Base-by-base conservation (phyloP, 2,329 filamentous ascomycete genomes). In the Colletotrichum sojae region DNA sequence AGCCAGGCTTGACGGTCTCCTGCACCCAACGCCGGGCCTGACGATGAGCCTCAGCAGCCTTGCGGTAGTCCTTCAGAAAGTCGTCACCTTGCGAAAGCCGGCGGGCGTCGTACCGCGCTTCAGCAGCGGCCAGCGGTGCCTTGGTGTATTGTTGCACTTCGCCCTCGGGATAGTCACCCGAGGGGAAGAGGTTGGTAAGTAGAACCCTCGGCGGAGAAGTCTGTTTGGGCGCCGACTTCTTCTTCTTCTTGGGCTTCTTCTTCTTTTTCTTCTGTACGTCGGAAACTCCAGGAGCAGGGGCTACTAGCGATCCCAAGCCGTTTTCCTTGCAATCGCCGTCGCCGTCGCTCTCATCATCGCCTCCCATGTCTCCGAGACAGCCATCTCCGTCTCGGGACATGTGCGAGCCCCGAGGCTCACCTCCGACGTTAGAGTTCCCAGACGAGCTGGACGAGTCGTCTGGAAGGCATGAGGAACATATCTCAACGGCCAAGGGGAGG, bases 11-110 rank as follows among this genome's bases (percentile, higher is more conserved):
- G 77, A 96, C 93, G 76, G 86, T 91, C 78, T 91, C 91, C 81
- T 94, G 91, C 4, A 92, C 93, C 87, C 92, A 95, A 79, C 94
- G 91, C 58, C 94, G 91, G 66, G 96, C 94, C 78, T 97, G 92
- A 65, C 94, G 90, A 79, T 97, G 94, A n/a, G 94, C 89, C 81
- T 97, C 94, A n/a, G 94, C 93, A 54, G 90, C 94, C 75, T 95
- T 89, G 71, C 94, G 91, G 79, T 95, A 97, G 76, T 97, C 94
- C 70, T 87, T 85, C 60, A 97, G 81, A 83, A 94, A 95, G 72
- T 95, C 91, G 2, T 58, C 56, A 31, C 80, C 76, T 15, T 79
- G 76, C 1, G 77, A 61, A 2, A 77, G 73, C 20, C 67, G 54
- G 9, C 73, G 73, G 2, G 63, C 65, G 4, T 63, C 54, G 25